These are phyloP conservation scores for Cercospora zeina DNA, from an alignment of 2,329 filamentous ascomycete species.

Conservation along the genomic window DNA sequence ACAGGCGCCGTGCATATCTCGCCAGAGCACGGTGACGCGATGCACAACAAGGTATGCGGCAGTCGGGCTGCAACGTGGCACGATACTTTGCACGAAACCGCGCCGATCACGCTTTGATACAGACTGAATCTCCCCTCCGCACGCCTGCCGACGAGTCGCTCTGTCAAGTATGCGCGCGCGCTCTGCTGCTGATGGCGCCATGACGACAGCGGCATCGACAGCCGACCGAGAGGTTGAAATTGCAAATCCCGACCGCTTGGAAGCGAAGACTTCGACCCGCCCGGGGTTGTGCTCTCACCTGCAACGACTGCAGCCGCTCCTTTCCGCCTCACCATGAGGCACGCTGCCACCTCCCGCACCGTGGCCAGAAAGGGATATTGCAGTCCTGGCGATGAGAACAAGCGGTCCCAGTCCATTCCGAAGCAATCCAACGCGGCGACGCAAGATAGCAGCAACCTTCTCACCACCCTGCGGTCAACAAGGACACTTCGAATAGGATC, in stretches of 20 bases:
- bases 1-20: no score
- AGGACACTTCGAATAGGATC: background rate
- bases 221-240: slow-evolving; percentile 6
- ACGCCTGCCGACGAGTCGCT: no score
- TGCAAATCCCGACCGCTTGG: slow-evolving; percentile 4
- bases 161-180: background rate
- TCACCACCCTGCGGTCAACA: no score
- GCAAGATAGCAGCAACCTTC: no score
- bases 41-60: background rate
- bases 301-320: slow-evolving; percentile 3
- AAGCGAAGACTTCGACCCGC: slow-evolving; percentile 3
- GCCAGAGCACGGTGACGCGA: no score
- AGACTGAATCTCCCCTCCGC: no score
- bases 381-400: slow-evolving; percentile 3
- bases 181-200: background rate
- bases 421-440: background rate
- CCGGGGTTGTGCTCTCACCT: background rate
- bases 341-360: background rate
- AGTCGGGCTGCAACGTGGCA: slow-evolving; percentile 10
- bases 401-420: background rate
- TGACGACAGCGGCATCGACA: background rate
- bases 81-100: background rate
- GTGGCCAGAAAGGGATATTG: background rate
- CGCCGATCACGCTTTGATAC: background rate
- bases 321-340: background rate